Evolutionary conservation across 305 asterid genomes (phyloP).

Genomic region (Andrographis paniculata): DNA sequence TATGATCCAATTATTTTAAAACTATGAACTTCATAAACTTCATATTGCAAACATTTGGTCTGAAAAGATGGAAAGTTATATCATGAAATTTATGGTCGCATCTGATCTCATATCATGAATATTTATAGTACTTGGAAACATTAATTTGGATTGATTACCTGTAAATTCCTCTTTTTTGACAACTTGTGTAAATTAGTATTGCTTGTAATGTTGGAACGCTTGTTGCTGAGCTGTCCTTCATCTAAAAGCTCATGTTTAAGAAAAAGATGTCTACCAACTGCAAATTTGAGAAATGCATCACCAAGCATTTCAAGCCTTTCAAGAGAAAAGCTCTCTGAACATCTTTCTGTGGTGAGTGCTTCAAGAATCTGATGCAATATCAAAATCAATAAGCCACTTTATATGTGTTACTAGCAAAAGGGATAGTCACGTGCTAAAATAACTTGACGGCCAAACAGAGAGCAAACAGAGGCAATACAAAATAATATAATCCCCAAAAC

Average conservation of each 20-base stretch:
- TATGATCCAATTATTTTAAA: no score
- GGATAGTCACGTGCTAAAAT: conserved; percentile 13
- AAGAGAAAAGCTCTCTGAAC: conserved; percentile 76
- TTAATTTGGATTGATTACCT: conserved; percentile 32
- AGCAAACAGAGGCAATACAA: no score
- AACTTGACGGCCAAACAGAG: conserved; percentile 14
- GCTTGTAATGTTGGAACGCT: conserved; percentile 77
- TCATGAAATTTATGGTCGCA: not conserved
- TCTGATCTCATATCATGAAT: no score
- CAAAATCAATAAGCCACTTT: no score
- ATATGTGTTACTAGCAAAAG: not conserved
- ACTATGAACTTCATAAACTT: no score
- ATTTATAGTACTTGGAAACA: no score
- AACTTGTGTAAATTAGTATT: conserved; percentile 66
- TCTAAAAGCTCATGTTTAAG: conserved; percentile 61
- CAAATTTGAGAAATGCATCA: conserved; percentile 95
- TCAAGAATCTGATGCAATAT: conserved; percentile 82
- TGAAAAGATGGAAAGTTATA: conserved; percentile 2
- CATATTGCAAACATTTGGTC: no score
- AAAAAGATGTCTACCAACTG: conserved; percentile 85
- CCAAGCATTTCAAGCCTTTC: conserved; percentile 99
- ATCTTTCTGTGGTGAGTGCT: conserved; percentile 94
- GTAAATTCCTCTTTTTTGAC: conserved; percentile 59
- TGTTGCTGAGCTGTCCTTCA: conserved; percentile 91
- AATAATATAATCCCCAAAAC: not conserved